These are phyloP conservation scores for Tephrocybe sp. DNA, from an alignment of 768 basidiomycete genomes.

Conservation along the genomic window DNA sequence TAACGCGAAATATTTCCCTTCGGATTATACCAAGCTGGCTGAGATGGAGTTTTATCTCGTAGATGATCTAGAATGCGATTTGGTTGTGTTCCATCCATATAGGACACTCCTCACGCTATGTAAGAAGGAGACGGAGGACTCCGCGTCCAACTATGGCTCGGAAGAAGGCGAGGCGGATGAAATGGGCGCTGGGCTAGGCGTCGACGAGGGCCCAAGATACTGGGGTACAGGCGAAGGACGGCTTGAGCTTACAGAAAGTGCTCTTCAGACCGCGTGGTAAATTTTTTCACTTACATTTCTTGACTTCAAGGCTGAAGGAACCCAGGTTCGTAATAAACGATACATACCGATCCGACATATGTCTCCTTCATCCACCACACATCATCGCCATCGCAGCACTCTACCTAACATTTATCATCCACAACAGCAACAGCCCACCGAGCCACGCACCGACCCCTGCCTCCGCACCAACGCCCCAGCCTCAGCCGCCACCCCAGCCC, in stretches of 20 bases:
- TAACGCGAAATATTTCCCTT: conserved; percentile 74
- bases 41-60: conserved; percentile 99
- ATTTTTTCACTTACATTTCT: conserved; percentile 21
- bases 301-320: background rate
- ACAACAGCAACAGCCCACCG: conserved; percentile 41
- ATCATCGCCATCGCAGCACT: conserved; percentile 90
- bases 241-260: conserved; percentile 70
- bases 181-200: conserved; percentile 41
- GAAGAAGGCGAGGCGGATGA: conserved; percentile 60
- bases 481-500: conserved; percentile 32
- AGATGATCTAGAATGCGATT: conserved; percentile 93
- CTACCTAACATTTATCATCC: conserved; percentile 81
- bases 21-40: conserved; percentile 88
- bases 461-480: conserved; percentile 13
- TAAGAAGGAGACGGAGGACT: conserved; percentile 48
- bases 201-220: conserved; percentile 59
- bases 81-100: conserved; percentile 94
- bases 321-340: conserved; percentile 95
- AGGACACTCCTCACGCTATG: conserved; percentile 80
- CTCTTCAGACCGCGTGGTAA: conserved; percentile 90
- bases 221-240: conserved; percentile 83
- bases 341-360: conserved; percentile 89
- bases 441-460: conserved; percentile 33
- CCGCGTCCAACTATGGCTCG: conserved; percentile 35
- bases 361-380: conserved; percentile 94